These are phyloP conservation scores for Medicago arabica DNA, from an alignment of 306 rosid species.

Conservation along the genomic window DNA sequence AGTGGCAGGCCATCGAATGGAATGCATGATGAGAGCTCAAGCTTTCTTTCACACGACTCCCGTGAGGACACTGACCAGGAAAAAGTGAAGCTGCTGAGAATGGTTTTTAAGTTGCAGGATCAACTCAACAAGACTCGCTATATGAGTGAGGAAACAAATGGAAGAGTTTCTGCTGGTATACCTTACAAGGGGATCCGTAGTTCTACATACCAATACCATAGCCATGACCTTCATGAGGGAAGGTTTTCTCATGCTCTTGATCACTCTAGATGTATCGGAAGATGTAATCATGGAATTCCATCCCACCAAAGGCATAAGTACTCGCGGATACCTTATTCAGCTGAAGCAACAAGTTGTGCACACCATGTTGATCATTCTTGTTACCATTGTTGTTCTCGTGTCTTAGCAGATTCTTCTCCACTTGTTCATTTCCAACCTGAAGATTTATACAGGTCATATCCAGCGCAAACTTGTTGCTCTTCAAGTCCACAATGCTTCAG, in stretches of 20 bases:
- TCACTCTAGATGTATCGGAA: conserved; percentile 50
- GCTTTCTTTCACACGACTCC: conserved; percentile 52
- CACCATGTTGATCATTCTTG: conserved; percentile 58
- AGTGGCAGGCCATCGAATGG: conserved; percentile 52
- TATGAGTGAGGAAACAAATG: conserved; percentile 46
- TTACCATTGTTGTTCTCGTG: conserved; percentile 50
- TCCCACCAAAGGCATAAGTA: conserved; percentile 48
- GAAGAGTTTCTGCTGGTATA: conserved; percentile 47
- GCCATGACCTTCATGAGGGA: conserved; percentile 50
- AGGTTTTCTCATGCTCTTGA: conserved; percentile 49
- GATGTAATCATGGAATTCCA: conserved; percentile 50
- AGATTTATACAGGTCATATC: conserved; percentile 48
- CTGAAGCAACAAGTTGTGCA: conserved; percentile 62
- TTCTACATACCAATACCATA: conserved; percentile 47
- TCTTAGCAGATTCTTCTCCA: conserved; percentile 59
- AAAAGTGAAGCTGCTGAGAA: conserved; percentile 64
- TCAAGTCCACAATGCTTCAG: conserved; percentile 56
- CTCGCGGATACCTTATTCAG: conserved; percentile 67
- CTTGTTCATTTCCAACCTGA: conserved; percentile 41
- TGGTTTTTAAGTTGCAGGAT: conserved; percentile 68
- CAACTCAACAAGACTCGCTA: conserved; percentile 55
- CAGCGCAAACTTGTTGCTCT: conserved; percentile 47
- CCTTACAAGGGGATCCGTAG: conserved; percentile 49
- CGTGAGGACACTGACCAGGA: conserved; percentile 55
- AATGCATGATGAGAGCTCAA: conserved; percentile 51